Conservation (phyloP, 345 rosid genomes). For the Citrus maxima region DNA sequence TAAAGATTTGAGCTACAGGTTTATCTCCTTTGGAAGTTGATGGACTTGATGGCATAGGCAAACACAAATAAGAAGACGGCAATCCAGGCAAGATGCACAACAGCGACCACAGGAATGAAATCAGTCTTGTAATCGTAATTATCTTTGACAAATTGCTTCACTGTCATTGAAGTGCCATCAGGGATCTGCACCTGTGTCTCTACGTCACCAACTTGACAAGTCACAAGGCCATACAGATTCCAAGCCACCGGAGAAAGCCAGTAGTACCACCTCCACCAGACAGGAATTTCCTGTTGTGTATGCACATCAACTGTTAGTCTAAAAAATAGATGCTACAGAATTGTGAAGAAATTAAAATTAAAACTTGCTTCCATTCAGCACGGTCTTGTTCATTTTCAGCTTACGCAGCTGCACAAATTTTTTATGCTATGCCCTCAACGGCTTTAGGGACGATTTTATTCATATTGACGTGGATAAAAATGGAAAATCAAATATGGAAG, state of each 20-base stretch:
- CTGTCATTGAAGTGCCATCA: conserved; percentile 22
- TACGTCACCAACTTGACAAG: conserved; percentile 71
- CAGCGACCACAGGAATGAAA: conserved; percentile 64
- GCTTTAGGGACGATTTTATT: not conserved
- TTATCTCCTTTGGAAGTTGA: conserved; percentile 64
- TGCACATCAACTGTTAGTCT: not conserved
- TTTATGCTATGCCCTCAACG: not conserved
- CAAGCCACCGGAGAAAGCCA: conserved; percentile 79
- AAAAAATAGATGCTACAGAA: too few species aligned
- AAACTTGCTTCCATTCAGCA: too few species aligned
- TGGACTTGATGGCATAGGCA: conserved; percentile 49
- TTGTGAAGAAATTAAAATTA: too few species aligned
- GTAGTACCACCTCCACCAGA: conserved; percentile 99
- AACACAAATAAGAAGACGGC: conserved; percentile 44
- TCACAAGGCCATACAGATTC: conserved; percentile 73
- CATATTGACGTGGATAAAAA: not conserved
- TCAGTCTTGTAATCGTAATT: conserved; percentile 44
- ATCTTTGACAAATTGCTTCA: conserved; percentile 45
- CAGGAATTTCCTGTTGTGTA: conserved; percentile 54
- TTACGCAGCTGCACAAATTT: too few species aligned
- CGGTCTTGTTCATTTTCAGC: not conserved
- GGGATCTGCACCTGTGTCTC: conserved; percentile 29
- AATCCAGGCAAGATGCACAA: conserved; percentile 46
- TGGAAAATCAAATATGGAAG: too few species aligned
- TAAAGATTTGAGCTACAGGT: too few species aligned